Base-by-base conservation (phyloP, 2,329 filamentous ascomycete genomes). In the Xylaria sp. region DNA sequence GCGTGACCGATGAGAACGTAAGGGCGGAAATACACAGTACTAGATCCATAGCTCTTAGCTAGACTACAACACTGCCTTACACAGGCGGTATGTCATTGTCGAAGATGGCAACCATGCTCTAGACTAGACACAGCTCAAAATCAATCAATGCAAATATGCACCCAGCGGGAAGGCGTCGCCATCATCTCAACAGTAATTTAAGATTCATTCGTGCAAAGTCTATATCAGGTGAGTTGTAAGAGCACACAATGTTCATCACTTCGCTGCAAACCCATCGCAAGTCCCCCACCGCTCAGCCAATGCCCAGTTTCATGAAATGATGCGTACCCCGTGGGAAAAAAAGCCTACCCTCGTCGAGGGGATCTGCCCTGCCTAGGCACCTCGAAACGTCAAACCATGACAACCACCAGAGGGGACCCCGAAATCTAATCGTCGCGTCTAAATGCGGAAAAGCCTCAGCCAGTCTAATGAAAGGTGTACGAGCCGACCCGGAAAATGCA, bases 401-500 rank as follows among this genome's bases (percentile, higher is more conserved):
- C 72, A 71, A 74, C 72, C 73, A 72, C 74, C 65, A 66, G 55
- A 69, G 70, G 72, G 71, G 71, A 66, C 68, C 68, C 72, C 64
- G 49, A 71, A 75, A 65, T 78, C 77, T 78, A 78, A 77, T 75
- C 74, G 67, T 78, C 75, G 75, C 75, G 72, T 79, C 78, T 79
- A 77, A 78, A 79, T 78, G 78, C 76, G 68, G 72, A 57, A 75
- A 78, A 74, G 71, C 73, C 73, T 75, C 73, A 77, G 69, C 77
- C 74, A 76, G 74, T 78, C 77, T 78, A 79, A 75, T 74, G 75
- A 73, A 73, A 76, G 72, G 62, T 64, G 61, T 57, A 72, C 73
- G 71, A 76, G 69, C 75, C 74, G 74, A 75, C 74, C 78, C 75
- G 72, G 76, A 76, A 78, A 79, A 79, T 79, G 77, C 78, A 79